These are phyloP conservation scores for Calonectria hongkongensis DNA, from an alignment of 2,329 filamentous ascomycete genomes.

Conservation along the genomic window DNA sequence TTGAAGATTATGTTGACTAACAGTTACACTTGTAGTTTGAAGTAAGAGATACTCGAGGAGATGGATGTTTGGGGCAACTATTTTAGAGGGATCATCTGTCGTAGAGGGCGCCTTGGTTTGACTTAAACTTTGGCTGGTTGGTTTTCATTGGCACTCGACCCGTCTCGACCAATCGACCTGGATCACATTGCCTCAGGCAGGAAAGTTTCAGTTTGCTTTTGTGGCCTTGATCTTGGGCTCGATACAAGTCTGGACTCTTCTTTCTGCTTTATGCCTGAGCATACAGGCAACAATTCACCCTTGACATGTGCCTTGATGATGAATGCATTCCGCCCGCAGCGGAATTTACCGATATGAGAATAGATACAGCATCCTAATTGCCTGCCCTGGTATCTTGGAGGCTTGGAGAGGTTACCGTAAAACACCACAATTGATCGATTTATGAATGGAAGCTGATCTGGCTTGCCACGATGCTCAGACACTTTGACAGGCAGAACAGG, in stretches of 20 bases:
- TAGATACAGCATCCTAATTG: neutral
- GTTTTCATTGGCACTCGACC: too few species aligned
- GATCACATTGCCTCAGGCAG: too few species aligned
- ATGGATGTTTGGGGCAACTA: too few species aligned
- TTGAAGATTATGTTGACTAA: too few species aligned
- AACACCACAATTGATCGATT: neutral
- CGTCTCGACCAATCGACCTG: too few species aligned
- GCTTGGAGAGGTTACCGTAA: neutral
- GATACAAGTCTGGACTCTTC: neutral
- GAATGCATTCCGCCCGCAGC: conserved; percentile 1
- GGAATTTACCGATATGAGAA: neutral
- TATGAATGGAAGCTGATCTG: neutral
- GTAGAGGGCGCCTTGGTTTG: too few species aligned
- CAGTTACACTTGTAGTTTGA: too few species aligned
- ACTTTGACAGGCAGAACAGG: neutral
- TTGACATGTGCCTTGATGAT: neutral
- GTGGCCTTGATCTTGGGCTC: too few species aligned
- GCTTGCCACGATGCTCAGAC: conserved; percentile 11
- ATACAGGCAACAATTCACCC: neutral
- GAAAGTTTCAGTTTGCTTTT: too few species aligned
- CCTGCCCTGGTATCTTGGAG: neutral
- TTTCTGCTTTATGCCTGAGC: neutral
- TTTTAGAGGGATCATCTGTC: too few species aligned
- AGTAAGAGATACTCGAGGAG: too few species aligned
- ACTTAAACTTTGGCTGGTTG: too few species aligned